Evolutionary conservation across 2,329 filamentous ascomycete genomes (phyloP).

Genomic region (Cladosporium cucumerinum): DNA sequence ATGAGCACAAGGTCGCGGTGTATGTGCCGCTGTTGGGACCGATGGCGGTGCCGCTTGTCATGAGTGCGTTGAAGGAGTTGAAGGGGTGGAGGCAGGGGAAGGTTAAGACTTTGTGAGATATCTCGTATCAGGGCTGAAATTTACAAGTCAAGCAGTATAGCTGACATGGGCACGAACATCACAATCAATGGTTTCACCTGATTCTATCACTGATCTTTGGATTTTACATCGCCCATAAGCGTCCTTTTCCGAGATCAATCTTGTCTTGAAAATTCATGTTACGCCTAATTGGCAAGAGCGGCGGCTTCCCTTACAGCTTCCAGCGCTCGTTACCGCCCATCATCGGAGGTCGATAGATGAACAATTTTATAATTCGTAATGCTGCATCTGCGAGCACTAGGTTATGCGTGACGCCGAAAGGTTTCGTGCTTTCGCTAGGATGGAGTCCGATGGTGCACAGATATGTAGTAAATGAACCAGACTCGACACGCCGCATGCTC

Average conservation of each 20-base stretch:
- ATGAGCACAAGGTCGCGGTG: constrained; percentile 96
- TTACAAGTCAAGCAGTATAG: background rate
- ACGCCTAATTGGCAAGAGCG: background rate
- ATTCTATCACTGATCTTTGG: background rate
- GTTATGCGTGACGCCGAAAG: background rate
- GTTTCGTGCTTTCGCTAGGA: background rate
- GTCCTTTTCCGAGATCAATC: background rate
- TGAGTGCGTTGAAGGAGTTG: constrained; percentile 79
- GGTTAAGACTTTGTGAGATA: constrained; percentile 20
- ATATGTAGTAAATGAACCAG: background rate
- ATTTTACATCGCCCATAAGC: no score
- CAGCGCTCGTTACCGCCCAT: background rate
- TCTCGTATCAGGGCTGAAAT: background rate
- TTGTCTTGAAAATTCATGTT: background rate
- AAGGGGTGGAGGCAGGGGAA: constrained; percentile 38
- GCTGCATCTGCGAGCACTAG: background rate
- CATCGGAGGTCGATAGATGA: background rate
- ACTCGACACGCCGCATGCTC: background rate
- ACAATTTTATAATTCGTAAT: background rate
- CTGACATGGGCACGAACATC: background rate
- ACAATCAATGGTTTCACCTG: background rate
- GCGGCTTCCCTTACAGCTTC: background rate
- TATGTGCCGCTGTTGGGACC: constrained; percentile 90
- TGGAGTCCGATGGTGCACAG: background rate
- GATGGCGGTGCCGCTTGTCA: constrained; percentile 81